phyloP scores from a whole-genome alignment of 2,329 filamentous ascomycete species.

The Phyllosticta citribraziliensis region DNA sequence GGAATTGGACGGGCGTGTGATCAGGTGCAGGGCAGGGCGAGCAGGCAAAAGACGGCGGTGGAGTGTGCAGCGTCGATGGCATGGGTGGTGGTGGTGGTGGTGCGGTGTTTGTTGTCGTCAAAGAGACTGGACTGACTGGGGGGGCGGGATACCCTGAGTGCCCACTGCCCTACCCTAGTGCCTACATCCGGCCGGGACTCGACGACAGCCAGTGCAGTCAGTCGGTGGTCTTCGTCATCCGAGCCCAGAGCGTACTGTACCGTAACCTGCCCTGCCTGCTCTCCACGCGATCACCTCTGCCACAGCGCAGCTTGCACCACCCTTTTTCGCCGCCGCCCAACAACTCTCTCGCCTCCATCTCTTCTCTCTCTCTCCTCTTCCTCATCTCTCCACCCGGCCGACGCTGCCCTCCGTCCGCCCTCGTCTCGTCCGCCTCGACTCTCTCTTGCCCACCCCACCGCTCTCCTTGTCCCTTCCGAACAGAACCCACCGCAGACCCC shows the following conservation, averaged over 20 bases:
- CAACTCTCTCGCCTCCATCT: not conserved
- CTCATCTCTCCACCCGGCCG: not conserved
- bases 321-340: conserved; percentile 5
- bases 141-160: no score
- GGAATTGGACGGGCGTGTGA: no score
- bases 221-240: conserved; percentile 10
- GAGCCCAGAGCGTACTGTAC: conserved; percentile 1
- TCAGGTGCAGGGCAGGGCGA: no score
- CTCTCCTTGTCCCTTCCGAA: conserved; percentile 5
- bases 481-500: conserved; percentile 6
- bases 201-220: no score
- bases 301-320: conserved; percentile 6
- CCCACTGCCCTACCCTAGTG: not conserved
- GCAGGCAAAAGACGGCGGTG: no score
- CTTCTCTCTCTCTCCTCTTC: not conserved
- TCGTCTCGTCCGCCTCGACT: not conserved
- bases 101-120: no score
- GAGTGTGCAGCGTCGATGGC: no score
- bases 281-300: conserved; percentile 8
- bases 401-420: not conserved
- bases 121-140: no score
- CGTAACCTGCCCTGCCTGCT: conserved; percentile 9
- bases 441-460: not conserved
- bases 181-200: not conserved
- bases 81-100: no score